These are phyloP conservation scores for Malus hybrid DNA, from an alignment of 331 rosid genomes.

Conservation along the genomic window DNA sequence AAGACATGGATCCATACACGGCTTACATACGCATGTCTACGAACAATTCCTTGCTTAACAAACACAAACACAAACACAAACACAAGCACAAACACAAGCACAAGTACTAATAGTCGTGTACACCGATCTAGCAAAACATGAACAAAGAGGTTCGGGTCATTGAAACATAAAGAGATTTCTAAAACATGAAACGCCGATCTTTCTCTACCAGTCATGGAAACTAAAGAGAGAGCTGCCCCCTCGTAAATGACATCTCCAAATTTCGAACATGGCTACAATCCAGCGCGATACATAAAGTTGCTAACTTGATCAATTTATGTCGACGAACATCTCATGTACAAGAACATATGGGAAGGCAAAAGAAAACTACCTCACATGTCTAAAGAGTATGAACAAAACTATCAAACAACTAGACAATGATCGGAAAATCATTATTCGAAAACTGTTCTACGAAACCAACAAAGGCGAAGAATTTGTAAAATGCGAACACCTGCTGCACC, in stretches of 20 bases:
- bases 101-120: neutral
- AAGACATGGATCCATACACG: too few species aligned
- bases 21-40: neutral
- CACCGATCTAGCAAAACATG: neutral
- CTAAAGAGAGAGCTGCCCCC: neutral
- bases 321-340: neutral
- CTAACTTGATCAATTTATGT: neutral
- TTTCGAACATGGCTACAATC: neutral
- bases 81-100: too few species aligned
- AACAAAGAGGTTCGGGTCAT: neutral
- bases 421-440: constrained; percentile 20
- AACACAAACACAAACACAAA: neutral
- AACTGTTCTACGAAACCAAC: constrained; percentile 6
- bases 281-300: neutral
- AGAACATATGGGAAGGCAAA: neutral
- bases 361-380: constrained; percentile 11
- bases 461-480: neutral
- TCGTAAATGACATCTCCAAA: neutral
- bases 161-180: neutral
- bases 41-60: too few species aligned
- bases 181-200: neutral
- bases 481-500: constrained; percentile 15
- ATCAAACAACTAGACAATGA: constrained; percentile 1
- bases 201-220: neutral
- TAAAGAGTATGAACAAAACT: constrained; percentile 2